Base-by-base conservation (phyloP, 2,329 filamentous ascomycete genomes). In the Anthostomella pinea region DNA sequence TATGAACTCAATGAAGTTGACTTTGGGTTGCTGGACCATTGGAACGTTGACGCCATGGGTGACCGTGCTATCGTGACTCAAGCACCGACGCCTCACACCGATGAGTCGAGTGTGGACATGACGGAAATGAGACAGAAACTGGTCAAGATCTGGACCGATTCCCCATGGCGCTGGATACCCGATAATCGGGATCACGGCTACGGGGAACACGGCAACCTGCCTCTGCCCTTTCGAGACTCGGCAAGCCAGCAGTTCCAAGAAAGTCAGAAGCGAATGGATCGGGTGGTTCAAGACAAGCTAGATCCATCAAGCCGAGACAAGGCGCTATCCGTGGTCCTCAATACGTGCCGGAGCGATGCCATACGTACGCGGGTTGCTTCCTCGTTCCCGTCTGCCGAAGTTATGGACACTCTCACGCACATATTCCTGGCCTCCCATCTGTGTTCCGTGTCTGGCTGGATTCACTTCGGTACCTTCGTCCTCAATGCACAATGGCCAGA, bases 241-340 rank as follows among this genome's bases (percentile, higher is more conserved):
- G 52, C 58, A 4, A 62, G 54, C 21, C 54, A 62, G 5, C 60
- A 65, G 21, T 59, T 70, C 13, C 63, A 68, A 25, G 60, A 65
- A 30, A 59, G 58, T 30, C 50, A 60, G 27, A 60, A 59, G 41
- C 56, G 57, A 17, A 45, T 67, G 13, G 59, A 67, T 44, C 62
- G 64, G 30, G 60, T 71, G 9, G 51, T 70, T 25, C 52, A 59
- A 3, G 69, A 73, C 26, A 69, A 61, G 28, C 48, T 77, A 13
- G 66, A 71, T 18, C 54, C 62, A 16, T 61, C 69, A 5, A 69
- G 65, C 14, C 72, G 80, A 3, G 83, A 87, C 56, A 72, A 71
- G 30, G 71, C 85, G 2, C 64, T 87, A 37, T 79, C 75, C 8
- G 70, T 85, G 39, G 74, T 86, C 2, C 62, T 87, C 22, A 69